phyloP scores from a whole-genome alignment of 2,329 filamentous ascomycete genomes.

The Apiospora kogelbergensis region DNA sequence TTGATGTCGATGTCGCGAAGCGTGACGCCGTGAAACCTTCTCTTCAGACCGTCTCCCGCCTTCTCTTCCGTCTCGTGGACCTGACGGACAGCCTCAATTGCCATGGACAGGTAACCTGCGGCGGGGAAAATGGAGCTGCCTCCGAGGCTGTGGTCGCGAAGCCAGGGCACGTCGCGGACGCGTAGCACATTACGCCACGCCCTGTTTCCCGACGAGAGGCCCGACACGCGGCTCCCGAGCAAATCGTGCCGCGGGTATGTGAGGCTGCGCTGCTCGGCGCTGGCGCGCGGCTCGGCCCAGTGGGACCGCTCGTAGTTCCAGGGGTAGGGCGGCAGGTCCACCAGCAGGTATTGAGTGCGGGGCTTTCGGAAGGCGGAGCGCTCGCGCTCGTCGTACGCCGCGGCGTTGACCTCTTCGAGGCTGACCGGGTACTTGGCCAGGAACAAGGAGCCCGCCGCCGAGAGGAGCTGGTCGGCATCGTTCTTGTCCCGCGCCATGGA shows the following conservation, averaged over 20 bases:
- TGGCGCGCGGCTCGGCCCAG: conserved; percentile 25
- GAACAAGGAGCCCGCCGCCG: conserved; percentile 21
- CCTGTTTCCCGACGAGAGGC: background rate
- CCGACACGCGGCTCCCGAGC: conserved; percentile 17
- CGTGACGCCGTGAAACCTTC: conserved; percentile 10
- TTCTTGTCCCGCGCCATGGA: conserved; percentile 19
- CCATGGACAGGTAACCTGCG: conserved; percentile 37
- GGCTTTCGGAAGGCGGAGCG: background rate
- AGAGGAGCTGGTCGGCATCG: conserved; percentile 17
- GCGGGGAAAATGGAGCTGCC: conserved; percentile 35
- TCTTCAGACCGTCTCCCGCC: background rate
- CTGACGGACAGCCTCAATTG: conserved; percentile 34
- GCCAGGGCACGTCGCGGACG: conserved; percentile 35
- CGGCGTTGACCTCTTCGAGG: conserved; percentile 16
- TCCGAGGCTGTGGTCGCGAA: conserved; percentile 34
- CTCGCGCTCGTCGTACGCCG: background rate
- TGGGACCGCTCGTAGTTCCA: conserved; percentile 25
- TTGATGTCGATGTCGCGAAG: conserved; percentile 24
- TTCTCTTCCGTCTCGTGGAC: background rate
- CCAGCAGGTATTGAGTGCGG: background rate
- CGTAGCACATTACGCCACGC: conserved; percentile 31
- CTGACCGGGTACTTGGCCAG: conserved; percentile 20
- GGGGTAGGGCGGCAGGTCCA: conserved; percentile 28
- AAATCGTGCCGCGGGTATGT: conserved; percentile 26
- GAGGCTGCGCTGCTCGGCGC: conserved; percentile 21